Base-by-base conservation (phyloP, 176 grass and related monocot genomes). In the Bothriochloa decipiens region DNA sequence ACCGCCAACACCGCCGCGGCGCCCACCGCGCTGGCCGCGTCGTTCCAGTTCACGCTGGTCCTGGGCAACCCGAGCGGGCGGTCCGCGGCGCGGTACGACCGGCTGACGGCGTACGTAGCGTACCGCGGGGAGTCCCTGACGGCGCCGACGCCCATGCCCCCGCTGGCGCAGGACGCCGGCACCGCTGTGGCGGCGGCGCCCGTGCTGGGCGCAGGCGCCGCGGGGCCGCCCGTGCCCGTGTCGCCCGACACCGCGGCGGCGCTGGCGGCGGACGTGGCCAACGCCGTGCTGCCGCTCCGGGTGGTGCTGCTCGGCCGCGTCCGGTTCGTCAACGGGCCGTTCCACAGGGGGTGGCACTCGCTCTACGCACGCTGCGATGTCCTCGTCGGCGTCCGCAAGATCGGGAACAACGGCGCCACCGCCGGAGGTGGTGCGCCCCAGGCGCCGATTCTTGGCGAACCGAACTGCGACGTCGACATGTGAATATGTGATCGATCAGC, bases 301-400 rank as follows among this genome's bases (percentile, higher is more conserved):
- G 88, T 98, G 46, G 91, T 95, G 77, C 76, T 98, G 70, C 91
- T 93, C 45, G 92, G 92, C 52, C 91, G 92, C 84, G 85, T 89
- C 37, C 70, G 82, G 39, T 98, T 91, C 88, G 75, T 93, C 45
- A 76, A 89, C 6, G 89, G 83, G 1, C 92, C 92, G 11, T 98
- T 93, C 84, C 79, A 79, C 33, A 42, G 85, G 17, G 47, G 83
- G 26, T 95, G 91, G 95, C 82, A 66, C 78, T 72, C 76, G 57
- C 57, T 98, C 60, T 93, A 93, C 88, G 91, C 88, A 72, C 89
- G 91, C 75, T 98, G 92, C 62, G 91, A 98, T 75, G 4, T 98
- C 85, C 82, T 98, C 47, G 63, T 93, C 79, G 89, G 77, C 74
- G 63, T 92, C 29, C 82, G 64, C 39, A 72, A 60, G 1, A 14